Evolutionary conservation across 495 filamentous ascomycete genomes (phyloP).

Genomic region (Cudoniella acicularis): DNA sequence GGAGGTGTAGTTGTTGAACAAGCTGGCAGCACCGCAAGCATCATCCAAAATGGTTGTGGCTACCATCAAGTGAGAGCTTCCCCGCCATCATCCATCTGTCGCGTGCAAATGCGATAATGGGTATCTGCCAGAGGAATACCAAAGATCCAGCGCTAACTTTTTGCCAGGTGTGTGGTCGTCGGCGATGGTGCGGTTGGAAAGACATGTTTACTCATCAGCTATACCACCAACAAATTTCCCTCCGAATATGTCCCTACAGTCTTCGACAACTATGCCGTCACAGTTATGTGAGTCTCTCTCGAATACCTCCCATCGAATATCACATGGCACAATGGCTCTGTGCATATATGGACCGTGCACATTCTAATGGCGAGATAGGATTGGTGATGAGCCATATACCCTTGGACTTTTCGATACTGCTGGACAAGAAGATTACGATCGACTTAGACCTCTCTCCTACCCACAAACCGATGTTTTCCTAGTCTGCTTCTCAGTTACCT

Average conservation of each 20-base stretch:
- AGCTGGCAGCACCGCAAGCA: background rate
- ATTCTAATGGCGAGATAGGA: conserved; percentile 54
- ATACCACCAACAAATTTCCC: conserved; percentile 99
- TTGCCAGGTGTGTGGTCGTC: conserved; percentile 79
- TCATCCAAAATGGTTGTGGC: background rate
- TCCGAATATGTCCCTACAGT: conserved; percentile 99
- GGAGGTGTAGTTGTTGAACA: background rate
- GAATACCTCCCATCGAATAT: background rate
- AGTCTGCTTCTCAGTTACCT: conserved; percentile 97
- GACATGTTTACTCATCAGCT: conserved; percentile 97
- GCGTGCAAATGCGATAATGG: too few species aligned
- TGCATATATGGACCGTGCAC: background rate
- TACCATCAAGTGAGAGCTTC: background rate
- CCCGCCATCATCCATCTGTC: background rate
- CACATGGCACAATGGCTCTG: background rate
- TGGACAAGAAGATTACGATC: conserved; percentile 98
- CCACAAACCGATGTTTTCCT: conserved; percentile 98
- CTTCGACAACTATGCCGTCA: conserved; percentile 99
- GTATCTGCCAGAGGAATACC: background rate
- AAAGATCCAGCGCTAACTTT: conserved; percentile 12
- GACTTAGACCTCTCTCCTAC: conserved; percentile 92
- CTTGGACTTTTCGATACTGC: conserved; percentile 97
- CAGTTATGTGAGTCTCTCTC: conserved; percentile 33
- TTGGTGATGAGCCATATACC: conserved; percentile 97
- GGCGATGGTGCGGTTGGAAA: conserved; percentile 99